Evolutionary conservation across 805 yeast genomes (phyloP).

Genomic region (Lipomyces sp.): DNA sequence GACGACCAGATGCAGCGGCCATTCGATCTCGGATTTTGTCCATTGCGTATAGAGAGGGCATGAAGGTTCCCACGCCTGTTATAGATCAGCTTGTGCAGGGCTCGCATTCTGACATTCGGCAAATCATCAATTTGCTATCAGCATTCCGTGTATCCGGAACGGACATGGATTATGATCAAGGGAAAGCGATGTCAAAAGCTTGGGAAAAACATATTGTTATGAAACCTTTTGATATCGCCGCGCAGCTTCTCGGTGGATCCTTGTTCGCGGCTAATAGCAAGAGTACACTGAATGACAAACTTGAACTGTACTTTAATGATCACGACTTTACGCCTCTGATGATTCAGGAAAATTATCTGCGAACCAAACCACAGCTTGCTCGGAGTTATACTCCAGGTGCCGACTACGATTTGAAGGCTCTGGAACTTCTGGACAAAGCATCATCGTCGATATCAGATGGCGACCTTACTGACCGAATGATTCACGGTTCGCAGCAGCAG

Average conservation of each 20-base stretch:
- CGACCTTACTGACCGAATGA: conserved; percentile 78
- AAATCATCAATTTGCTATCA: conserved; percentile 85
- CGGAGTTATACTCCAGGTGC: conserved; percentile 42
- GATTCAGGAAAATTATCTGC: conserved; percentile 91
- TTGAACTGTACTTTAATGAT: conserved; percentile 90
- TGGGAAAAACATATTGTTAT: conserved; percentile 92
- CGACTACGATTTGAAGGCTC: conserved; percentile 51
- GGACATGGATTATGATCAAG: conserved; percentile 63
- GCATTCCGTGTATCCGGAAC: conserved; percentile 79
- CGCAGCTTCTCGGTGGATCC: conserved; percentile 64
- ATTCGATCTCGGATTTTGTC: conserved; percentile 85
- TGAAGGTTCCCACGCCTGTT: conserved; percentile 77
- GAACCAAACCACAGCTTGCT: conserved; percentile 58
- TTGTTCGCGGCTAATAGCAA: conserved; percentile 58
- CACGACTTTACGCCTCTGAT: conserved; percentile 92
- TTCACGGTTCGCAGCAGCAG: conserved; percentile 59
- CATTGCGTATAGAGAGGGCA: conserved; percentile 82
- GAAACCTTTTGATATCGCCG: conserved; percentile 89
- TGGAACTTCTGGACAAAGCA: conserved; percentile 72
- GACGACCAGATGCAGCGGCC: conserved; percentile 84
- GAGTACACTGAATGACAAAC: conserved; percentile 75
- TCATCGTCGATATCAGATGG: conserved; percentile 86
- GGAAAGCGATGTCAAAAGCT: conserved; percentile 52
- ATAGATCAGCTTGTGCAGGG: conserved; percentile 83
- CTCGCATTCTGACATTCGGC: conserved; percentile 90